Conservation (phyloP, 495 filamentous ascomycete genomes). For the Podospora conica region DNA sequence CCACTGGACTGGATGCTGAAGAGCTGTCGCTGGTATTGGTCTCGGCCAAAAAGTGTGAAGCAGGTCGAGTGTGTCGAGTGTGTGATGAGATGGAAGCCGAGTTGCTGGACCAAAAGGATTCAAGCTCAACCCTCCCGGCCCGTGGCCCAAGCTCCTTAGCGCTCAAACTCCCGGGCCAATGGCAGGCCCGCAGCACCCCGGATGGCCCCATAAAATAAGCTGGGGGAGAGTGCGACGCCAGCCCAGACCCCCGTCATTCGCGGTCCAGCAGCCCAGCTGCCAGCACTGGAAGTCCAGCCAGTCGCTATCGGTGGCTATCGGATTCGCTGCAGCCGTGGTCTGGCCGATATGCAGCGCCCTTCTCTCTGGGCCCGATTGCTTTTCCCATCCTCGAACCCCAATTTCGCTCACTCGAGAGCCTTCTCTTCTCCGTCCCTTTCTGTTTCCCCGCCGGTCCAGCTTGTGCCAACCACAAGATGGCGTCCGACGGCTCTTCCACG, state of each 20-base stretch:
- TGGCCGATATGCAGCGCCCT: neutral
- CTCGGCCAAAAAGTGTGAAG: neutral
- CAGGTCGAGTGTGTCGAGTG: neutral
- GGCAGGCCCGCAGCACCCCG: no score
- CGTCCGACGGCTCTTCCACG: constrained; percentile 23
- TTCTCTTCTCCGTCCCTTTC: constrained; percentile 7
- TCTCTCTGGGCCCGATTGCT: neutral
- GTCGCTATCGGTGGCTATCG: neutral
- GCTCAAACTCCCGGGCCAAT: neutral
- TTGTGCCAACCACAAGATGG: constrained; percentile 16
- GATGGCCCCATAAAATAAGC: neutral
- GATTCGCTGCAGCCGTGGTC: neutral
- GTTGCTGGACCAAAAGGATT: neutral
- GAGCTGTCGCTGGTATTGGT: neutral
- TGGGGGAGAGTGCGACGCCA: neutral
- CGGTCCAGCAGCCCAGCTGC: neutral
- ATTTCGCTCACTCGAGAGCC: neutral
- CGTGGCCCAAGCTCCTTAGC: constrained; percentile 2
- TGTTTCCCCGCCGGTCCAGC: constrained; percentile 3
- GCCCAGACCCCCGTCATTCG: neutral
- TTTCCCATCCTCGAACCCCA: neutral
- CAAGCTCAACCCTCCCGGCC: neutral
- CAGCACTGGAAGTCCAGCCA: neutral
- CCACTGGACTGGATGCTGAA: neutral
- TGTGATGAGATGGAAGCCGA: neutral